Evolutionary conservation across 345 rosid genomes (phyloP).

Genomic region (Pelargonium nanum): DNA sequence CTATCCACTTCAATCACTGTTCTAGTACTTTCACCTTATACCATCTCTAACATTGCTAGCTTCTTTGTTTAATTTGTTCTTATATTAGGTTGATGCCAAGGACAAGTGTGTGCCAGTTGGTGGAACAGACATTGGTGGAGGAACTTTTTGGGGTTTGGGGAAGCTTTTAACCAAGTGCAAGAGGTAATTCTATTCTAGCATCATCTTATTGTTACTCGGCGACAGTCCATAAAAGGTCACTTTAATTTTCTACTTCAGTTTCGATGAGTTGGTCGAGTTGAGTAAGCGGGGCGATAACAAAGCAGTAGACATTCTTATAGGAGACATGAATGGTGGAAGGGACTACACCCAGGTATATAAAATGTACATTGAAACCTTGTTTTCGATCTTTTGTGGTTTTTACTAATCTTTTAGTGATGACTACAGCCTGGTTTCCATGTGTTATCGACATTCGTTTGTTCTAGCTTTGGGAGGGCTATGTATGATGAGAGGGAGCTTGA

Average conservation of each 20-base stretch:
- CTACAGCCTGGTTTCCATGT: too few relatives aligned
- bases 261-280: slow-evolving; percentile 65
- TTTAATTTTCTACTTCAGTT: slow-evolving; percentile 35
- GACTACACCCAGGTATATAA: slow-evolving; percentile 59
- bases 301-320: slow-evolving; percentile 80
- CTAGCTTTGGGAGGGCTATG: slow-evolving; percentile 83
- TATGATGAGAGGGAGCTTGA: slow-evolving; percentile 54
- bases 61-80: slow-evolving; percentile 3
- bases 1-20: neutral
- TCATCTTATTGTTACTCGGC: neutral
- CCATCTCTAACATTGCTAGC: slow-evolving; percentile 9
- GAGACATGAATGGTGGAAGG: slow-evolving; percentile 83
- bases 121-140: slow-evolving; percentile 86
- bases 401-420: neutral
- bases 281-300: slow-evolving; percentile 72
- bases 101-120: slow-evolving; percentile 70
- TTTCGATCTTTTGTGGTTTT: too few relatives aligned
- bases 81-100: slow-evolving; percentile 63
- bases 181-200: slow-evolving; percentile 26
- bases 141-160: slow-evolving; percentile 83
- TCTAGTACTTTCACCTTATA: neutral
- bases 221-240: slow-evolving; percentile 7
- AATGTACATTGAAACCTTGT: neutral
- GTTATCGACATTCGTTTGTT: slow-evolving; percentile 60
- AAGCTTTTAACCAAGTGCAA: slow-evolving; percentile 73